Evolutionary conservation across 2,329 filamentous ascomycete species (phyloP).

Genomic region (Fusarium buharicum): DNA sequence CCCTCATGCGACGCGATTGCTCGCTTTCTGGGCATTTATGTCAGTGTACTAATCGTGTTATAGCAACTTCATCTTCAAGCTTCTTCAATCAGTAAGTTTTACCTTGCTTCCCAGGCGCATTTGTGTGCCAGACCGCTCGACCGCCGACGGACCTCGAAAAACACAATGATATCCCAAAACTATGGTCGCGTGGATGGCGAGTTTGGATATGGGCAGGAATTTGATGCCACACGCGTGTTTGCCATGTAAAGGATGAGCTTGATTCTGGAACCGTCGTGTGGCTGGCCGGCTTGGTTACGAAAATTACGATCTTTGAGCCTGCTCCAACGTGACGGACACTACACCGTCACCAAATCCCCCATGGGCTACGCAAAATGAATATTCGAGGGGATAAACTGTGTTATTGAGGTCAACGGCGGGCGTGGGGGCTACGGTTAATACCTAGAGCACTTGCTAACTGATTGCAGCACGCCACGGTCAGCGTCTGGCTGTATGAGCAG

Average conservation of each 20-base stretch:
- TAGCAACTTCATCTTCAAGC: constrained; percentile 71
- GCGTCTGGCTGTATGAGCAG: constrained; percentile 98
- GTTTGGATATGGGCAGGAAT: background rate
- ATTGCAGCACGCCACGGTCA: constrained; percentile 78
- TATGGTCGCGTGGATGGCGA: background rate
- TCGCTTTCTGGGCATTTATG: background rate
- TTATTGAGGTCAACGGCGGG: constrained; percentile 1
- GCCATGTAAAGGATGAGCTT: background rate
- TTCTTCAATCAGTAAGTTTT: constrained; percentile 70
- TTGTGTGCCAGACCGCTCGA: constrained; percentile 16
- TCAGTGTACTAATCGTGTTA: constrained; percentile 36
- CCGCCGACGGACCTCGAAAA: constrained; percentile 32
- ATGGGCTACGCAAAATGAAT: background rate
- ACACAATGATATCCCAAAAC: constrained; percentile 12
- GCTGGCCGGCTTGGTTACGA: background rate
- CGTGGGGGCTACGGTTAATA: background rate
- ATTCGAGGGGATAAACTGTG: background rate
- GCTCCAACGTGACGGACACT: background rate
- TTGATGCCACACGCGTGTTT: background rate
- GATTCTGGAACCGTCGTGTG: background rate
- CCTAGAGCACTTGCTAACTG: constrained; percentile 34
- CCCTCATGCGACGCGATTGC: constrained; percentile 30
- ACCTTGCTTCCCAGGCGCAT: background rate
- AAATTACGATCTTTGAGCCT: background rate
- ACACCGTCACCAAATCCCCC: background rate